Evolutionary conservation across 164 flowering plant genomes (phyloP), one percentile per base, ranked within the genome.

Genomic region (Sextonia rubra): DNA sequence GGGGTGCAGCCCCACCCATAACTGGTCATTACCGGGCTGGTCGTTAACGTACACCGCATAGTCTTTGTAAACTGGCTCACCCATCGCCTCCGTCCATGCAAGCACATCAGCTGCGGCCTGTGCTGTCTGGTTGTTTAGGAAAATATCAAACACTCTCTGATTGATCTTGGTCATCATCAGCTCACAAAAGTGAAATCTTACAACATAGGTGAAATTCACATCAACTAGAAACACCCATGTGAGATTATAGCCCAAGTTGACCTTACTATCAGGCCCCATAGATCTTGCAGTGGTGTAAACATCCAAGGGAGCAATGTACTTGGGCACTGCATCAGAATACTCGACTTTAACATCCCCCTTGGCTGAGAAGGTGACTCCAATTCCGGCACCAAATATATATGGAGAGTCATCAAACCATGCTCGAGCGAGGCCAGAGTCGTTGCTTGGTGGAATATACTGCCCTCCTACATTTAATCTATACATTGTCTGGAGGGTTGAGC

Each of bases 171-270:
- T 44, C 0, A 64, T 15, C 0, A 44, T 22, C 60, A 71, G 68
- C 64, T 92, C 98, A 69, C 93, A 89, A 75, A 89, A 91, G 78
- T 92, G 97, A 1, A 92, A 65, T 76, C 98, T 87, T 32, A 86
- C 74, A 55, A 91, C 24, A 73, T 92, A 92, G 0, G 77, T 88
- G 82, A 83, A 92, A 70, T 88, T 87, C 0, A 77, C 78, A 78
- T 92, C 93, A 60, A 91, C 86, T 18, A 77, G 79, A 47, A 92
- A 88, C 2, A 77, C 58, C 98, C 98, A 92, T 3, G 97, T 87
- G n/a, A 92, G 83, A 74, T 92, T 91, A 66, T 63, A 87, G 23
- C 83, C 80, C 73, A 27, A 2, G 67, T 88, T 92, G 20, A 80
- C 32, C 12, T 81, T 82, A 2, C 79, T 47, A 68, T 83, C 77